Base-by-base conservation (phyloP, 2,329 filamentous ascomycete genomes). In the Apiospora saccharicola region DNA sequence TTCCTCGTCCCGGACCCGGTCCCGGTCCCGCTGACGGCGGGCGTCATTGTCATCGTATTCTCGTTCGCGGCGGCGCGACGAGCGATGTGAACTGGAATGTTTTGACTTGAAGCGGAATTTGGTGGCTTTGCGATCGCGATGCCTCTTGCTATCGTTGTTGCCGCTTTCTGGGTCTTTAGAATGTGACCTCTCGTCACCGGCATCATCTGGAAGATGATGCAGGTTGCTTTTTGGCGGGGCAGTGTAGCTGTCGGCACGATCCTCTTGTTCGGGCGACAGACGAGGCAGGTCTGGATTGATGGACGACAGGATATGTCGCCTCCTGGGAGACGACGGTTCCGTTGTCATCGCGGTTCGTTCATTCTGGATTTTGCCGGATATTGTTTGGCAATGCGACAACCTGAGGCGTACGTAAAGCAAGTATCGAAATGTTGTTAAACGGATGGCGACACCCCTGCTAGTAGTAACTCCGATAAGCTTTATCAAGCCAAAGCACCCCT, bases 51-150 rank as follows among this genome's bases (percentile, higher is more conserved):
- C 70, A 41, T 30, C 70, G 53, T 69, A 71, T 53, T 72, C 72
- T 70, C 69, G 70, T 46, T 75, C 74, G 67, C 72, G 75, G 67
- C 73, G 75, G n/a, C 75, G 75, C 12, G 78, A 79, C 5, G 77
- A 76, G 30, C 73, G 73, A 68, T 77, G 77, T 1, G 77, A 78
- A 7, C 74, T 75, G 8, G 80, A 77, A 71, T 76, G 75, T 70
- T 81, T 81, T 4, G 82, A 83, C 72, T 85, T 86, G 76, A 86
- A 85, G 49, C 84, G 82, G 73, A 86, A 84, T 71, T 79, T 83
- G 26, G 81, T 81, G 2, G 80, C 75, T 68, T 76, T 77, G 68
- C 73, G 78, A 67, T 76, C 72, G 44, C 30, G 7, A 3, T 68
- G 41, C 14, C 44, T 47, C n/a, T 47, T 68, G 41, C 22, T 26